Percentiles rank a stretch among this genome's conserved stretches.
Conservation (phyloP, 75 land plant species). For the Isoetes taiwanensis region DNA sequence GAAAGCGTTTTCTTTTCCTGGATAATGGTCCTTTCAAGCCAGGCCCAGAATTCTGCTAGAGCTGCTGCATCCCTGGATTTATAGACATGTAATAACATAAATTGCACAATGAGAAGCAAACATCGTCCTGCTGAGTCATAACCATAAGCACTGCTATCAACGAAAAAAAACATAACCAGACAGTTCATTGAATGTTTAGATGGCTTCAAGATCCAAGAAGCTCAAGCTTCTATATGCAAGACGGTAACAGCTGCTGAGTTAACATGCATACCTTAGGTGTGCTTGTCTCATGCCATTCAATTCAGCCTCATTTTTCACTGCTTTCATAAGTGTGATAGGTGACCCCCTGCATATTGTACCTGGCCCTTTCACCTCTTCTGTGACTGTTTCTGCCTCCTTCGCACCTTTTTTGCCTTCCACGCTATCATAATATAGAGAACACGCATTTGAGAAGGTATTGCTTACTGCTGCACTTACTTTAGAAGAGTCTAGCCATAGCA, state of each 20-base stretch:
- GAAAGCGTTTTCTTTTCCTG: slow-evolving; percentile 32
- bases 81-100: too few species aligned
- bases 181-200: too few species aligned
- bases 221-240: too few species aligned
- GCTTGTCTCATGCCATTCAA: slow-evolving; percentile 74
- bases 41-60: slow-evolving; percentile 81
- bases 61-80: slow-evolving; percentile 95
- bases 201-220: too few species aligned
- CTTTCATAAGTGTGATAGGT: slow-evolving; percentile 62
- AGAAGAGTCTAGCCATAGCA: slow-evolving; percentile 74
- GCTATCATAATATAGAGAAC: slow-evolving; percentile 18
- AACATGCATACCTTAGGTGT: slow-evolving; percentile 68
- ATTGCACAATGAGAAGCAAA: too few species aligned
- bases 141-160: too few species aligned
- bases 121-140: too few species aligned
- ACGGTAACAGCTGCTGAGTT: too few species aligned
- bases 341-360: slow-evolving; percentile 38
- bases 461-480: slow-evolving; percentile 77
- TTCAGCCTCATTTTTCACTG: slow-evolving; percentile 83
- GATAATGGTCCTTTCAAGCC: slow-evolving; percentile 63
- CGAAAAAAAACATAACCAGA: too few species aligned
- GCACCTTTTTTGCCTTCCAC: slow-evolving; percentile 6
- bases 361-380: slow-evolving; percentile 32
- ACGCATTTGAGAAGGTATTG: slow-evolving; percentile 45
- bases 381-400: neutral